These are phyloP conservation scores for Ceratobasidium sp. DNA, from an alignment of 1,284 basidiomycete species.

Conservation along the genomic window DNA sequence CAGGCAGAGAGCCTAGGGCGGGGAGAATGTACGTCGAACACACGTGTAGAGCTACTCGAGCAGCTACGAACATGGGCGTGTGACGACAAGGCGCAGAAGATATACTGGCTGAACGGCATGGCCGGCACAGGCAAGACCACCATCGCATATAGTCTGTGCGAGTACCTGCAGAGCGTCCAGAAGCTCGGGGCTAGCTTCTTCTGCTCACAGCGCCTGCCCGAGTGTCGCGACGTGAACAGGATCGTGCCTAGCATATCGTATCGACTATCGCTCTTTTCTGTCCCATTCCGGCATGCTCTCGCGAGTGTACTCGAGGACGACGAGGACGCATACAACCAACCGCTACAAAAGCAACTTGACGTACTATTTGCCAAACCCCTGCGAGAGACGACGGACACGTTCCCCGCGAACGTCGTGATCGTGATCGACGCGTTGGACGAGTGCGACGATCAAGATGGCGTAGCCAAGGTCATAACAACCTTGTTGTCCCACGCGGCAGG, in stretches of 20 bases:
- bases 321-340: background rate
- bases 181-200: background rate
- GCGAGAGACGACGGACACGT: background rate
- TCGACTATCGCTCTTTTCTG: background rate
- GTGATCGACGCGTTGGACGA: conserved; percentile 42
- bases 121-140: conserved; percentile 27
- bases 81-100: background rate
- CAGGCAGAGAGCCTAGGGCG: background rate
- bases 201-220: background rate
- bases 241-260: background rate
- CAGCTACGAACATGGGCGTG: background rate
- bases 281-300: background rate
- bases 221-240: conserved; percentile 3
- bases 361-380: background rate
- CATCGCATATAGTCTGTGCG: background rate
- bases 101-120: conserved; percentile 42
- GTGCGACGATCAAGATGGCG: conserved; percentile 28
- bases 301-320: background rate
- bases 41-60: background rate
- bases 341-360: conserved; percentile 15
- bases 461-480: background rate
- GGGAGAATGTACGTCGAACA: background rate
- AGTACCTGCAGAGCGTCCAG: background rate
- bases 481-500: background rate
- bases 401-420: background rate